phyloP scores from a whole-genome alignment of 768 basidiomycete genomes.

The Phanerochaete carnosa region DNA sequence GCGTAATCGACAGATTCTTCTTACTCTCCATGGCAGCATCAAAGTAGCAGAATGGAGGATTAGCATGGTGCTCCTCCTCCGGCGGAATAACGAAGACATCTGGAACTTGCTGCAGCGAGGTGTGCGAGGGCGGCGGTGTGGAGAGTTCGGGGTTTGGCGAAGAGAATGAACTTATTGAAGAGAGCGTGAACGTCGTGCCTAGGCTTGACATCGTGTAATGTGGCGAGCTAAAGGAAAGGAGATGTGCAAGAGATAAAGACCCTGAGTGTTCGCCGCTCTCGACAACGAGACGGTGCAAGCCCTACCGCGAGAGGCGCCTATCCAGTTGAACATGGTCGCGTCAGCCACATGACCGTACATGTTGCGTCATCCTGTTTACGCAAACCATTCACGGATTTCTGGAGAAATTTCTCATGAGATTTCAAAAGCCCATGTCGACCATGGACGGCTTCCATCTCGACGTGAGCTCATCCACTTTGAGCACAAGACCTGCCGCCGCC shows the following conservation, averaged over 20 bases:
- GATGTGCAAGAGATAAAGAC: background rate
- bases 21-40: slow-evolving; percentile 25
- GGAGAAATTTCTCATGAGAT: background rate
- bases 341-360: slow-evolving; percentile 16
- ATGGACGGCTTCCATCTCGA: slow-evolving; percentile 68
- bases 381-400: background rate
- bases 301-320: background rate
- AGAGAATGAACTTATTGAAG: slow-evolving; percentile 19
- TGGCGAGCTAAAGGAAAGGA: background rate
- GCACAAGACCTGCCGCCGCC: slow-evolving; percentile 74
- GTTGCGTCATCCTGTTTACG: background rate
- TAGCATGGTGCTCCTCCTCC: slow-evolving; percentile 33
- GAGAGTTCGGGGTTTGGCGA: slow-evolving; percentile 12
- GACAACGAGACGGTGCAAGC: slow-evolving; percentile 2
- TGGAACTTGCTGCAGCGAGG: slow-evolving; percentile 25
- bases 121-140: slow-evolving; percentile 27
- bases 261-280: background rate
- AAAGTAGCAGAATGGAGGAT: slow-evolving; percentile 32
- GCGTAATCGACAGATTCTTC: slow-evolving; percentile 18
- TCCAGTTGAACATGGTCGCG: slow-evolving; percentile 8
- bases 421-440: slow-evolving; percentile 34
- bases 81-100: slow-evolving; percentile 35
- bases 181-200: slow-evolving; percentile 23
- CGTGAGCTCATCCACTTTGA: slow-evolving; percentile 74
- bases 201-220: slow-evolving; percentile 10